These are phyloP conservation scores for Colletotrichum liriopes DNA, from an alignment of 2,329 filamentous ascomycete species.

Conservation along the genomic window DNA sequence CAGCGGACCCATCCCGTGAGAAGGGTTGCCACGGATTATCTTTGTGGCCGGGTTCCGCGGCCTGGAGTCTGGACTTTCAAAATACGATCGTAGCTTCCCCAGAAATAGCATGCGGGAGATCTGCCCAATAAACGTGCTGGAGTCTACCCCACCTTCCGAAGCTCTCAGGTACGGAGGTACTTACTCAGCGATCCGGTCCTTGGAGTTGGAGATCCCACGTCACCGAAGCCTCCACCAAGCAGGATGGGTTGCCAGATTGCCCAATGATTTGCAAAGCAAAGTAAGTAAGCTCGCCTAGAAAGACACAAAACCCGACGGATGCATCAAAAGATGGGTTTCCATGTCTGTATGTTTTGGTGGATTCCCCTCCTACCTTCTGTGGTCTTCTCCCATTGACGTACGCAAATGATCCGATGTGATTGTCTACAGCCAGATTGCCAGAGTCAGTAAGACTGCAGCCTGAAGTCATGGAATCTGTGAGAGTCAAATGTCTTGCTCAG, in stretches of 20 bases:
- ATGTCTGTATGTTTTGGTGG: background rate
- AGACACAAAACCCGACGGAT: background rate
- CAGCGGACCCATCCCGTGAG: background rate
- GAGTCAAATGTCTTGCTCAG: too few relatives aligned
- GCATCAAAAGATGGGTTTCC: too few relatives aligned
- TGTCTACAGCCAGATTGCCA: background rate
- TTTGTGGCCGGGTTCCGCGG: constrained; percentile 14
- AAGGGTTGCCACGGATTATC: constrained; percentile 24
- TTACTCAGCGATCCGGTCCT: background rate
- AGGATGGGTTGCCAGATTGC: background rate
- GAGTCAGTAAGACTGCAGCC: too few relatives aligned
- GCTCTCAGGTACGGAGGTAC: constrained; percentile 15
- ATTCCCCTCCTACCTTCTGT: background rate
- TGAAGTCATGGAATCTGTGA: background rate
- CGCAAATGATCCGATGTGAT: background rate
- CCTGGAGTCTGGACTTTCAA: constrained; percentile 29
- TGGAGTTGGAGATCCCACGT: constrained; percentile 25
- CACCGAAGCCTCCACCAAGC: constrained; percentile 25
- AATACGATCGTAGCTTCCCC: constrained; percentile 37
- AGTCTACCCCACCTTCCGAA: constrained; percentile 12
- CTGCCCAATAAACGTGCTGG: constrained; percentile 25
- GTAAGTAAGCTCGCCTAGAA: background rate
- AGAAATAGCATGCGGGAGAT: constrained; percentile 36
- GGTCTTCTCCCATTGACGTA: background rate
- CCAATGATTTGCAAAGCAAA: constrained; percentile 5